Base-by-base conservation (phyloP, 2,329 filamentous ascomycete species). In the Penicillium brevicompactum region DNA sequence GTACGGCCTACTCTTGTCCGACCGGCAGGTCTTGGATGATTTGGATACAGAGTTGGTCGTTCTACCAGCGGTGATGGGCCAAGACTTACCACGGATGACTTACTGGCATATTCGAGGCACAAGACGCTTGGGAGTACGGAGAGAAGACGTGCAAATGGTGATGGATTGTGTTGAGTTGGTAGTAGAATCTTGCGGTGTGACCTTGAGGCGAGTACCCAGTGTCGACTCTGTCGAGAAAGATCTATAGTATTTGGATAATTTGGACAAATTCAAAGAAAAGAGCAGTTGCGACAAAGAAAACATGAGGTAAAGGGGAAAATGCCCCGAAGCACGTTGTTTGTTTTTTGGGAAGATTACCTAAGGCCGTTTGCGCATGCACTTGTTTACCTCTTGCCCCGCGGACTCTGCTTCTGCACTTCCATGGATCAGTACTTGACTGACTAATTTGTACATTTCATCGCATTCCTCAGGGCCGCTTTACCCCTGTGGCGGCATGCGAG, bases 1-100 rank as follows among this genome's bases (percentile, higher is more conserved):
- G 2, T 94, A 94, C 78, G 75, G 75, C 8, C 64, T 82, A 63
- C 77, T 81, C 31, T 67, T 75, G 30, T 70, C 69, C 9, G 74
- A 76, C 51, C 70, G 72, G 27, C 63, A 67, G 24, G 60, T 73
- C 22, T 59, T 76, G 42, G 62, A 70, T 22, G 59, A 67, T 5
- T 56, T 76, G 9, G 74, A 77, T 59, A 73, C 73, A 5, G 67
- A 77, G 50, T 38, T 76, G 9, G 68, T 77, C 5, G 70, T 72
- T 7, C 63, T 74, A n/a, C 62, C 70, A 1, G 65, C 66, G 3
- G 74, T 77, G 44, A 74, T 75, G 66, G 70, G 70, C 30, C 72
- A 74, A 58, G 71, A 74, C 21, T 59, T 74, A 24, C 58, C 60
- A 2, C 67, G 62, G 5, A 68, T 72, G 50, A 71, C 69, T 7